These are phyloP conservation scores for Calocybe cyanea DNA, from an alignment of 768 basidiomycete species.

Conservation along the genomic window DNA sequence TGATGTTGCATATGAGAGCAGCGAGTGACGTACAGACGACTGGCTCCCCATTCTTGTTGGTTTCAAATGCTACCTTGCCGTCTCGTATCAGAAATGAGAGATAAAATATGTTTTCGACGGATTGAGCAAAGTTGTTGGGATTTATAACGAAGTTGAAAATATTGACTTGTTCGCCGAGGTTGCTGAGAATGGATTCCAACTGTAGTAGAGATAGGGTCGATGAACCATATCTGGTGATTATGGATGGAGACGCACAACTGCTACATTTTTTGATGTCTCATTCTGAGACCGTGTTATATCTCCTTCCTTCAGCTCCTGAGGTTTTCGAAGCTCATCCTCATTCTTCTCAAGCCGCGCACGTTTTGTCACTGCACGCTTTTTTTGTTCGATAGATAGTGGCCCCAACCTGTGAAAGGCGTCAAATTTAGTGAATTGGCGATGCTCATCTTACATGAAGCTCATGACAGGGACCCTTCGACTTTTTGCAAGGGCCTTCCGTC, in stretches of 20 bases:
- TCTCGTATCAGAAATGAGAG: slow-evolving; percentile 90
- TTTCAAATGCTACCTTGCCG: slow-evolving; percentile 73
- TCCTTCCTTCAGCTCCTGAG: slow-evolving; percentile 78
- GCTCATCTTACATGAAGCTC: slow-evolving; percentile 75
- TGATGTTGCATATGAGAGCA: background rate
- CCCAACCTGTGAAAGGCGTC: slow-evolving; percentile 68
- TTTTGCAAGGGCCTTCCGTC: slow-evolving; percentile 77
- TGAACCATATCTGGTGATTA: background rate
- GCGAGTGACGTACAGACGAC: slow-evolving; percentile 56
- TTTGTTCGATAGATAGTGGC: slow-evolving; percentile 83
- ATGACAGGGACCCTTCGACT: slow-evolving; percentile 76
- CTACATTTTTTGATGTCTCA: slow-evolving; percentile 87
- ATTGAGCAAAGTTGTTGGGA: slow-evolving; percentile 87
- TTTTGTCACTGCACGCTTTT: slow-evolving; percentile 59
- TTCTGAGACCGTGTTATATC: slow-evolving; percentile 83
- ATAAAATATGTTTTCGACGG: slow-evolving; percentile 96
- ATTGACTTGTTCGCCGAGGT: slow-evolving; percentile 54
- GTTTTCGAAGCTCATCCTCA: slow-evolving; percentile 62
- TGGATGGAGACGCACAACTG: slow-evolving; percentile 42
- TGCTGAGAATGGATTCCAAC: slow-evolving; percentile 59
- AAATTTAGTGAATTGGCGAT: slow-evolving; percentile 7
- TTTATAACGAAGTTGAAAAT: slow-evolving; percentile 88
- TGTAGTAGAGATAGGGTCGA: slow-evolving; percentile 23
- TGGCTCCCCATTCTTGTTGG: slow-evolving; percentile 64
- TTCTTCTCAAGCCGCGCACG: slow-evolving; percentile 71